phyloP scores from a whole-genome alignment of 495 filamentous ascomycete species.

The Mycothermus thermophilus region DNA sequence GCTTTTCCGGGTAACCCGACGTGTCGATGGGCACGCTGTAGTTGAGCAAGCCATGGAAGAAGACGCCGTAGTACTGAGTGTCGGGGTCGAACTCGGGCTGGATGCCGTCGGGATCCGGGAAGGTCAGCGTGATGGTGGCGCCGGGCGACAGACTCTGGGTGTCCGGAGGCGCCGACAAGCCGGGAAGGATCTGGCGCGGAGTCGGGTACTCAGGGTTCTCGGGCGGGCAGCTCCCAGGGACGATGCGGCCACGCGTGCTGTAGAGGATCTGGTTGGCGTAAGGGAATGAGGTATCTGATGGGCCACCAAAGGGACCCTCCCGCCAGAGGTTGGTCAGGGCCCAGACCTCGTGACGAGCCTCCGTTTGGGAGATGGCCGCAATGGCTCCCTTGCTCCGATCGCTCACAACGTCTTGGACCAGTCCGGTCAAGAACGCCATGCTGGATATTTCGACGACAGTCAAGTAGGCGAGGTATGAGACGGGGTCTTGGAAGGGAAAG shows the following conservation, averaged over 20 bases:
- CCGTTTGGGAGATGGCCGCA: constrained; percentile 34
- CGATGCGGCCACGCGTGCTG: constrained; percentile 33
- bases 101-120: constrained; percentile 23
- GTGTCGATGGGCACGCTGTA: constrained; percentile 34
- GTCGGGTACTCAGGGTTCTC: constrained; percentile 36
- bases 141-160: constrained; percentile 31
- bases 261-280: constrained; percentile 42
- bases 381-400: constrained; percentile 29
- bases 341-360: constrained; percentile 39
- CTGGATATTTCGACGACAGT: constrained; percentile 38
- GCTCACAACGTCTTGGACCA: constrained; percentile 29
- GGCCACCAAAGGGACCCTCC: constrained; percentile 34
- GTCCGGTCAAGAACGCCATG: constrained; percentile 41
- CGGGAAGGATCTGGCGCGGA: constrained; percentile 32
- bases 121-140: constrained; percentile 27
- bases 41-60: constrained; percentile 35
- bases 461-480: constrained; percentile 30
- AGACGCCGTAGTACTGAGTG: constrained; percentile 37
- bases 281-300: constrained; percentile 37
- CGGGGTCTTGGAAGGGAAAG: constrained; percentile 27
- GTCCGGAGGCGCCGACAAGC: constrained; percentile 22
- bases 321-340: constrained; percentile 39
- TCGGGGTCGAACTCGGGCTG: constrained; percentile 25
- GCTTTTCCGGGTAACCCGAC: constrained; percentile 12
- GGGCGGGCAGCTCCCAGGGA: constrained; percentile 34